phyloP scores from a whole-genome alignment of 129 eudicot genomes.

The Gnaphalium uliginosum region DNA sequence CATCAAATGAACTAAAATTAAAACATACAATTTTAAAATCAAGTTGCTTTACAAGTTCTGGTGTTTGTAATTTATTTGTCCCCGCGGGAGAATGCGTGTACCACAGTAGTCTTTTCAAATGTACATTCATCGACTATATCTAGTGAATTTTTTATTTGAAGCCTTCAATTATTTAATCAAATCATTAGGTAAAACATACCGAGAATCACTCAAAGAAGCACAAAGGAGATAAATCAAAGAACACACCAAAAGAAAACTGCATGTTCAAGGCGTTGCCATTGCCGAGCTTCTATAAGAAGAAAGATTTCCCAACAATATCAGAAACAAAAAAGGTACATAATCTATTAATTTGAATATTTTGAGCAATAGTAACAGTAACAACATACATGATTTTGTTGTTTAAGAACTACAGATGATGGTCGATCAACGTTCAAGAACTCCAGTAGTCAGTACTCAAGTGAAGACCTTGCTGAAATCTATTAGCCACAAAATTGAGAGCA shows the following conservation, averaged over 20 bases:
- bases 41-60: too few species aligned
- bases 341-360: background rate
- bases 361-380: background rate
- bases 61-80: too few species aligned
- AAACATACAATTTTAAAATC: background rate
- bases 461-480: conserved; percentile 25
- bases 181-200: background rate
- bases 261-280: conserved; percentile 39
- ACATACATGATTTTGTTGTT: background rate
- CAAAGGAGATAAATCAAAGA: conserved; percentile 5
- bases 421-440: conserved; percentile 22
- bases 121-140: too few species aligned
- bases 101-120: too few species aligned
- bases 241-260: conserved; percentile 9
- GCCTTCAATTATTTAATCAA: too few species aligned
- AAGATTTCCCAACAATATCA: conserved; percentile 1
- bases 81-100: too few species aligned
- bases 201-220: conserved; percentile 16
- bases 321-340: conserved; percentile 27
- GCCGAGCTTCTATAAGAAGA: conserved; percentile 40
- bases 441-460: conserved; percentile 2
- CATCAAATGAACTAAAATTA: background rate
- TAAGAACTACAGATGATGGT: background rate
- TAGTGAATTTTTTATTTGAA: too few species aligned
- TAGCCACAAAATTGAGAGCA: conserved; percentile 23